Evolutionary conservation across 2,329 filamentous ascomycete genomes (phyloP), one percentile per base, ranked within the genome.

Genomic region (Aureobasidium leucospermi): DNA sequence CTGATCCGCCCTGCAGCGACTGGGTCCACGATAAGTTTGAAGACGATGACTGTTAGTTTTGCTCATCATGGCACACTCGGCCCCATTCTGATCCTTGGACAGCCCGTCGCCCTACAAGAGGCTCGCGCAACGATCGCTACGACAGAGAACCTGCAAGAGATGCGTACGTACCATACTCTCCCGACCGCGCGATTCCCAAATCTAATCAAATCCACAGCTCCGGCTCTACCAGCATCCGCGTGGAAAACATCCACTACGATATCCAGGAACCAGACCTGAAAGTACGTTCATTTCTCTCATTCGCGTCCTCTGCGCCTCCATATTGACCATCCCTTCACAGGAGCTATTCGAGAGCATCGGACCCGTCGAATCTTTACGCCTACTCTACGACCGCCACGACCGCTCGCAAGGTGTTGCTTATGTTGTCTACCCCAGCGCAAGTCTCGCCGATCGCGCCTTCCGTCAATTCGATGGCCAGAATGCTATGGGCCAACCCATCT

Each of bases 1-100:
- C 63, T 67, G 64, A 68, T 46, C 34, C 41, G 7, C 10, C 1
- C 36, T 51, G 43, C 64, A 90, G 90, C 70, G 91, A 96, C 79
- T 96, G 92, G 92, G 90, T 96, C 67, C 92, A 96, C 73, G 90
- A 96, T 76, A 89, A 86, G 71, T 96, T 85, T 72, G 89, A 94
- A 73, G 89, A 90, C 69, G 82, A 86, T 72, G 81, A 86, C 75
- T 76, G 77, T 61, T 68, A 76, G 62, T 63, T 52, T 13, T 10
- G 7, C 34, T 3, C 34, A 31, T 47, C 53, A 38, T 56, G 11
- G 15, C 51, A 41, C 6, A 11, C 4, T 32, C 31, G 23, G 23
- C 29, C 39, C n/a, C 10, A 31, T 43, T 59, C 61, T 62, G 53
- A 62, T 48, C n/a, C 23, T 28, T 45, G 15, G 28, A 31, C 42